Conservation (phyloP, 202 grass and related monocot species). For the Elaeis oleifera region DNA sequence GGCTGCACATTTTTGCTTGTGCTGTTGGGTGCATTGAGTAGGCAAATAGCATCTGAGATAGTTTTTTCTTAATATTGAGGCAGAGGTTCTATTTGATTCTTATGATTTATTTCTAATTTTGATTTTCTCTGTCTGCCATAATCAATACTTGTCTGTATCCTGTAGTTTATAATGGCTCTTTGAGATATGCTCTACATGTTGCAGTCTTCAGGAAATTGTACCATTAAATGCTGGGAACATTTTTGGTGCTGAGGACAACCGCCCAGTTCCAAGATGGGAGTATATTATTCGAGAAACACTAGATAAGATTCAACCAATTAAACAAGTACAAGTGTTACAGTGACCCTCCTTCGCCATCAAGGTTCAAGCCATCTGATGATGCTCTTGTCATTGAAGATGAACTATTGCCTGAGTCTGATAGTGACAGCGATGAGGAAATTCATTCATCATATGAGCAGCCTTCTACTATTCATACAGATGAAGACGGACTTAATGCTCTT, state of each 20-base stretch:
- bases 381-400: constrained; percentile 58
- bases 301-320: constrained; percentile 63
- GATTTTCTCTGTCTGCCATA: too few relatives aligned
- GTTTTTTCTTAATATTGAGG: too few relatives aligned
- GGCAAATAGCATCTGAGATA: too few relatives aligned
- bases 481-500: constrained; percentile 24
- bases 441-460: constrained; percentile 42
- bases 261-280: constrained; percentile 66
- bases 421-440: constrained; percentile 51
- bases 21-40: too few relatives aligned
- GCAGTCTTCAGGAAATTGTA: constrained; percentile 96
- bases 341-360: constrained; percentile 85
- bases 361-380: constrained; percentile 61
- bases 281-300: constrained; percentile 67
- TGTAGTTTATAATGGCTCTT: too few relatives aligned
- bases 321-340: constrained; percentile 75
- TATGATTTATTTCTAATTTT: too few relatives aligned
- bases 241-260: constrained; percentile 81
- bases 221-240: constrained; percentile 93
- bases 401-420: constrained; percentile 46
- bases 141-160: too few relatives aligned
- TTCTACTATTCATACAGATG: constrained; percentile 14
- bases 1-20: too few relatives aligned
- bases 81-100: too few relatives aligned
- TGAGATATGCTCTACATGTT: background rate